Evolutionary conservation across 768 basidiomycete genomes (phyloP).

Genomic region (Naganishia friedmannii): DNA sequence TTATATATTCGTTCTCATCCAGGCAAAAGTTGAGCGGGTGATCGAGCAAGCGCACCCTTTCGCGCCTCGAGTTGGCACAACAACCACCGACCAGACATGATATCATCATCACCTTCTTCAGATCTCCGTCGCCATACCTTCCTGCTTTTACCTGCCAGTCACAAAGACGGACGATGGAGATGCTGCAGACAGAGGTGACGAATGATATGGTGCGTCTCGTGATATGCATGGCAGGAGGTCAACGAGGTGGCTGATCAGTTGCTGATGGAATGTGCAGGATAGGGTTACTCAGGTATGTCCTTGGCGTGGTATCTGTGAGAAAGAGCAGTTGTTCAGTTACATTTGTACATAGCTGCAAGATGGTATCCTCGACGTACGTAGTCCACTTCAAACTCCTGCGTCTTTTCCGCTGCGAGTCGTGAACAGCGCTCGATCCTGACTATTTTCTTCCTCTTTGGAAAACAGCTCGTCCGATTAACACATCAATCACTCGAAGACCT

Average conservation of each 20-base stretch:
- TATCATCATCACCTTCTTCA: background rate
- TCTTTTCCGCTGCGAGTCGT: background rate
- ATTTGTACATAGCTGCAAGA: constrained; percentile 11
- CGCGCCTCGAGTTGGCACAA: constrained; percentile 11
- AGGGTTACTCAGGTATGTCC: constrained; percentile 18
- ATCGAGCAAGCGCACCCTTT: constrained; percentile 18
- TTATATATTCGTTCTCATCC: constrained; percentile 9
- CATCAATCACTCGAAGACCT: constrained; percentile 20
- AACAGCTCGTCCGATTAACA: constrained; percentile 20
- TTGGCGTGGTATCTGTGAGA: too few relatives aligned
- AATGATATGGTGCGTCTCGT: constrained; percentile 16
- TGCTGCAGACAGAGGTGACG: constrained; percentile 23
- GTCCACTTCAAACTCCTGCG: too few relatives aligned
- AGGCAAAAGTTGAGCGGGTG: background rate
- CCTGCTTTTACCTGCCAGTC: background rate
- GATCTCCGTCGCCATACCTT: background rate
- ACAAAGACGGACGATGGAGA: constrained; percentile 14
- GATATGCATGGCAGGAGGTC: background rate
- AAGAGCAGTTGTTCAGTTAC: background rate
- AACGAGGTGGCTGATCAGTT: background rate
- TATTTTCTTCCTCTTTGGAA: background rate
- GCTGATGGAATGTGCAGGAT: background rate
- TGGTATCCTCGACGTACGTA: constrained; percentile 11
- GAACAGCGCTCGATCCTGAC: background rate
- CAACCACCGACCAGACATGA: background rate